Conservation (phyloP, 805 yeast genomes). For the Schizosaccharomyces japonicus region DNA sequence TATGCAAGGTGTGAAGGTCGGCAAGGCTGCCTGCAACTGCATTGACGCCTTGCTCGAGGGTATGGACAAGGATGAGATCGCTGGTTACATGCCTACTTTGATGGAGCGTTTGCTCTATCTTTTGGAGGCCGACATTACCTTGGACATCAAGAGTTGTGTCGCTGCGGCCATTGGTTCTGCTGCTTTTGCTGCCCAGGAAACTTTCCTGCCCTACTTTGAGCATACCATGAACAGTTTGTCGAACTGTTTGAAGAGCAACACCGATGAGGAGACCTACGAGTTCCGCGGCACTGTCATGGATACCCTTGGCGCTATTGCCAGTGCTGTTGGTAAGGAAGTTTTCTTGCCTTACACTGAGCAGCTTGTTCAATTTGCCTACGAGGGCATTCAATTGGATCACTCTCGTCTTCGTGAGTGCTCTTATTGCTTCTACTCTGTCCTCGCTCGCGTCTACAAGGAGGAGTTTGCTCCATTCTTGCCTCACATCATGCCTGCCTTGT, state of each 20-base stretch:
- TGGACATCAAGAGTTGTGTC: conserved; percentile 28
- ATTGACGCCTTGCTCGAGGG: conserved; percentile 80
- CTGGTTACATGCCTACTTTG: conserved; percentile 60
- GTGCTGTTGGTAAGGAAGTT: conserved; percentile 82
- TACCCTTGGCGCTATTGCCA: conserved; percentile 79
- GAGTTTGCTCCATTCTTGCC: conserved; percentile 72
- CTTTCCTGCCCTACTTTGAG: conserved; percentile 66
- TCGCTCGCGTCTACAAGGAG: conserved; percentile 84
- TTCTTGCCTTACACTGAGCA: conserved; percentile 74
- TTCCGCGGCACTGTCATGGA: conserved; percentile 81
- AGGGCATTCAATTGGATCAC: conserved; percentile 50
- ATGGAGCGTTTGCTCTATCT: conserved; percentile 72
- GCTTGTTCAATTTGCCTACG: conserved; percentile 66
- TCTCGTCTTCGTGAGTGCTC: conserved; percentile 85
- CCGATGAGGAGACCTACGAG: conserved; percentile 73
- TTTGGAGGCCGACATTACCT: conserved; percentile 46
- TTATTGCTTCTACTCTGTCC: conserved; percentile 71
- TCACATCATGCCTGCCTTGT: conserved; percentile 60
- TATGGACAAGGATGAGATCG: conserved; percentile 67
- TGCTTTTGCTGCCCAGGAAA: conserved; percentile 81
- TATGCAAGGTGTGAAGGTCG: conserved; percentile 59
- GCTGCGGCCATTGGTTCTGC: conserved; percentile 94
- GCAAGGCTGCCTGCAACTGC: conserved; percentile 75
- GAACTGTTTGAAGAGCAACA: conserved; percentile 51
- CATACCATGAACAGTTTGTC: conserved; percentile 59